Conservation (phyloP, 805 yeast species). For the Ogataea pignaliae region DNA sequence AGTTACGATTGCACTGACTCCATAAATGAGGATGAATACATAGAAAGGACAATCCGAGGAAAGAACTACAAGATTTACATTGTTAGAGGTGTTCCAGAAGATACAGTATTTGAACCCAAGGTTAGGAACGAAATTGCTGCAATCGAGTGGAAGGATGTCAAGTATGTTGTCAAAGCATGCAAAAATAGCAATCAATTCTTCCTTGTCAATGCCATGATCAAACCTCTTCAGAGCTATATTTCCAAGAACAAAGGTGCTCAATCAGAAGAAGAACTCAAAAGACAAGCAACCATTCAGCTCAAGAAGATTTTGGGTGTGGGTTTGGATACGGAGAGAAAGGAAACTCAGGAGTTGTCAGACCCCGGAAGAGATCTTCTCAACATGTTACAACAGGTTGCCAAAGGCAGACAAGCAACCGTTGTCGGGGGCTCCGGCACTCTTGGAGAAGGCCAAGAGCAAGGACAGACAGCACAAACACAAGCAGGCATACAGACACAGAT, state of each 20-base stretch:
- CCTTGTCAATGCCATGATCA: constrained; percentile 43
- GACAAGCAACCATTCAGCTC: constrained; percentile 60
- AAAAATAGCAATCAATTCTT: constrained; percentile 33
- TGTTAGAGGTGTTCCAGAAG: constrained; percentile 73
- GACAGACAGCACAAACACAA: too few species aligned
- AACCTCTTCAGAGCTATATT: constrained; percentile 52
- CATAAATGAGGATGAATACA: constrained; percentile 63
- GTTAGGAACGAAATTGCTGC: constrained; percentile 85
- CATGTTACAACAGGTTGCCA: constrained; percentile 48
- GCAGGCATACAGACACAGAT: constrained; percentile 1
- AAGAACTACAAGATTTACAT: constrained; percentile 83
- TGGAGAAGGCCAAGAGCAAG: not conserved
- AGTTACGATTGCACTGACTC: constrained; percentile 77
- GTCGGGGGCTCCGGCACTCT: constrained; percentile 1
- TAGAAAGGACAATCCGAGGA: constrained; percentile 77
- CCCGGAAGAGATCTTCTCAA: constrained; percentile 77
- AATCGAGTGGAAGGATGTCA: constrained; percentile 75
- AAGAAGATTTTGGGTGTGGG: constrained; percentile 61
- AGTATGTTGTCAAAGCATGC: constrained; percentile 33
- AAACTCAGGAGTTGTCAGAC: constrained; percentile 35
- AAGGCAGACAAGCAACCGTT: constrained; percentile 21
- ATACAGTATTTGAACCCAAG: constrained; percentile 67
- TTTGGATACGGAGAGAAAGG: constrained; percentile 24
- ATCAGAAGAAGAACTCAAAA: constrained; percentile 56
- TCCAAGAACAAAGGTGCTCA: constrained; percentile 44